Evolutionary conservation across 371 early-diverging fungal species (phyloP), one percentile per base, ranked within the genome.

Genomic region (Mucor indicus): DNA sequence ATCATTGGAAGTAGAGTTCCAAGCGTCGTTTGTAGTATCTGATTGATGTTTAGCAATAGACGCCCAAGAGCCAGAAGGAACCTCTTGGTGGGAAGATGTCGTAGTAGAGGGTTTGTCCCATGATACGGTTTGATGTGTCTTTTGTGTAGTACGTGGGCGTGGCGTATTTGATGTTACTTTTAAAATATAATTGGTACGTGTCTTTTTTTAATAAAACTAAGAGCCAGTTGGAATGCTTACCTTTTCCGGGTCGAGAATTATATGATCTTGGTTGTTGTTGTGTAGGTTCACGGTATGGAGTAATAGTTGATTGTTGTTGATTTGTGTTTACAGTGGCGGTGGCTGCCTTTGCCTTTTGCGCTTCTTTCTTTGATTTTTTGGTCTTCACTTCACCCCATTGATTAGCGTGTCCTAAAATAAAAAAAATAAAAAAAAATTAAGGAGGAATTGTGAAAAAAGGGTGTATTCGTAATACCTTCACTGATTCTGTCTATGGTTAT

Each of bases 331-430:
- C 44, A 40, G 22, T 35, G 38, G 59, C 46, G 20, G 55, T 55
- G 16, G 49, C 48, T 17, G 56, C 51, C 44, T 71, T 74, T 43
- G 67, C 62, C 60, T 76, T 79, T 52, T 70, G 62, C 55, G 65
- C 67, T 60, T 66, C 68, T 55, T 66, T 69, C 41, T 71, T 76
- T 42, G 70, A 48, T 64, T 91, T 92, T 64, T 86, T 87, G 57
- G 82, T 79, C 69, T 90, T 89, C 62, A 93, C 96, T 72, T 93
- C 90, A 38, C 89, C 93, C 93, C 96, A 95, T 63, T 91, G 90
- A 55, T 74, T 77, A 30, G 88, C 89, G 62, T 83, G 87, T 48
- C 95, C 94, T 93, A 33, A n/a, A n/a, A n/a, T n/a, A n/a, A n/a
- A n/a, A n/a, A n/a, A n/a, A n/a, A n/a, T n/a, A n/a, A n/a, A n/a